phyloP scores from a whole-genome alignment of 2,329 filamentous ascomycete genomes.

The Trichophyton benhamiae region DNA sequence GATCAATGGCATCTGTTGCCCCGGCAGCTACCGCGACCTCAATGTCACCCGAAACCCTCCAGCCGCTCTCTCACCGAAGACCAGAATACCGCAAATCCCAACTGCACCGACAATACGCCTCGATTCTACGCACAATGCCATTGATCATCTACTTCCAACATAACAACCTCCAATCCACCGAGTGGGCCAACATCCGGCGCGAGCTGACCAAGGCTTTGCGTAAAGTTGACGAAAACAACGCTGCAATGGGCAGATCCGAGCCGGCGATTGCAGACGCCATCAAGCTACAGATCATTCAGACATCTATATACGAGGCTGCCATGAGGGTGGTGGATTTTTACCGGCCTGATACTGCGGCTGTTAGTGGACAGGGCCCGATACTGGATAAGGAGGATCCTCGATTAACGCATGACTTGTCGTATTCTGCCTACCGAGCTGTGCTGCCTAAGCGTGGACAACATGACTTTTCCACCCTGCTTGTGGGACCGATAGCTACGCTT shows the following conservation, averaged over 20 bases:
- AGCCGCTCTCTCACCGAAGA: slow-evolving; percentile 78
- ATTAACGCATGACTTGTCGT: slow-evolving; percentile 49
- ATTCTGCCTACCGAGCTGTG: slow-evolving; percentile 40
- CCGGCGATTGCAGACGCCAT: slow-evolving; percentile 46
- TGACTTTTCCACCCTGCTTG: slow-evolving; percentile 60
- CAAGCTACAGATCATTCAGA: slow-evolving; percentile 73
- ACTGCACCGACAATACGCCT: slow-evolving; percentile 74
- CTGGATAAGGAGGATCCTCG: slow-evolving; percentile 27
- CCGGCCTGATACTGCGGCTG: slow-evolving; percentile 36
- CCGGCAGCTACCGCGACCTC: slow-evolving; percentile 21
- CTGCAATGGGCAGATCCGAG: slow-evolving; percentile 39
- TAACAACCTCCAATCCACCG: slow-evolving; percentile 60
- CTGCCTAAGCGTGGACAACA: slow-evolving; percentile 42
- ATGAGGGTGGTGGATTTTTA: slow-evolving; percentile 79
- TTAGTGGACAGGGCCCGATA: slow-evolving; percentile 23
- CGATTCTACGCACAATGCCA: slow-evolving; percentile 71
- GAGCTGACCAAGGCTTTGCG: slow-evolving; percentile 51
- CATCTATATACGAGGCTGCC: slow-evolving; percentile 76
- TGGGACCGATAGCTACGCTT: slow-evolving; percentile 68
- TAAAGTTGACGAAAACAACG: slow-evolving; percentile 56
- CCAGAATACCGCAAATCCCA: slow-evolving; percentile 84
- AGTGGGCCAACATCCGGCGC: slow-evolving; percentile 61
- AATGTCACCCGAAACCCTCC: slow-evolving; percentile 35
- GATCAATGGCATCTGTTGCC: slow-evolving; percentile 25
- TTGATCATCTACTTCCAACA: slow-evolving; percentile 78